Conservation (phyloP, 176 grass and related monocot species). For the Calamus simplicifolius region DNA sequence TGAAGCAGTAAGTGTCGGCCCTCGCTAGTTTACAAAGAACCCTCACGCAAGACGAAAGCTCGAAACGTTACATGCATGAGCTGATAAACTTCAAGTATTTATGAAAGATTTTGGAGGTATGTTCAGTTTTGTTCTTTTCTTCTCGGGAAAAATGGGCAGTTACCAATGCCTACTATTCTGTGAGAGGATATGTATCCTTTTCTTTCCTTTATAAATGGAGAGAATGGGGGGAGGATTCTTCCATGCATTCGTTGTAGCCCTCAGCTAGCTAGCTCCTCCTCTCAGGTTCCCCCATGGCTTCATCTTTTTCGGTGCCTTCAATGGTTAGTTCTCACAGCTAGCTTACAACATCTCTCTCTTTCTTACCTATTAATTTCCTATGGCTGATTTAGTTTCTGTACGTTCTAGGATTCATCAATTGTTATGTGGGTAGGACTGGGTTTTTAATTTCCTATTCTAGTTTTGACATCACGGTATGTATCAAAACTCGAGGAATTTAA, state of each 20-base stretch:
- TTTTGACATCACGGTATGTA: too few relatives aligned
- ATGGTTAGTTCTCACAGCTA: slow-evolving; percentile 32
- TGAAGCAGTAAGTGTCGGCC: too few relatives aligned
- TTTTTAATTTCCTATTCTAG: too few relatives aligned
- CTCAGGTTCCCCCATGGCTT: slow-evolving; percentile 38
- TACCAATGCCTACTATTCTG: not conserved
- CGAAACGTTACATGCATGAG: too few relatives aligned
- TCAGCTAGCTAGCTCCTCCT: not conserved
- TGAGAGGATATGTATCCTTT: not conserved
- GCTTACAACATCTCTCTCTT: not conserved
- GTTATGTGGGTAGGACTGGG: too few relatives aligned
- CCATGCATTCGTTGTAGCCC: not conserved
- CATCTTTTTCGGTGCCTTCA: slow-evolving; percentile 57
- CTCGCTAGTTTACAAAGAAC: too few relatives aligned
- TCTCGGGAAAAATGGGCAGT: not conserved
- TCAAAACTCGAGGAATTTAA: too few relatives aligned
- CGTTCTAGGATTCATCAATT: too few relatives aligned
- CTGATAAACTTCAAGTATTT: too few relatives aligned
- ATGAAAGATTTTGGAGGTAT: too few relatives aligned
- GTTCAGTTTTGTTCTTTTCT: slow-evolving; percentile 2
- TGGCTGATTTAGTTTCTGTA: too few relatives aligned
- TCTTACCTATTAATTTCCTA: not conserved
- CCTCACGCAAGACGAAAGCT: too few relatives aligned
- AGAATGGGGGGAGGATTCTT: not conserved
- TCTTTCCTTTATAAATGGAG: slow-evolving; percentile 11